Base-by-base conservation (phyloP, 1,284 basidiomycete species). In the Chalciporus piperatoides region DNA sequence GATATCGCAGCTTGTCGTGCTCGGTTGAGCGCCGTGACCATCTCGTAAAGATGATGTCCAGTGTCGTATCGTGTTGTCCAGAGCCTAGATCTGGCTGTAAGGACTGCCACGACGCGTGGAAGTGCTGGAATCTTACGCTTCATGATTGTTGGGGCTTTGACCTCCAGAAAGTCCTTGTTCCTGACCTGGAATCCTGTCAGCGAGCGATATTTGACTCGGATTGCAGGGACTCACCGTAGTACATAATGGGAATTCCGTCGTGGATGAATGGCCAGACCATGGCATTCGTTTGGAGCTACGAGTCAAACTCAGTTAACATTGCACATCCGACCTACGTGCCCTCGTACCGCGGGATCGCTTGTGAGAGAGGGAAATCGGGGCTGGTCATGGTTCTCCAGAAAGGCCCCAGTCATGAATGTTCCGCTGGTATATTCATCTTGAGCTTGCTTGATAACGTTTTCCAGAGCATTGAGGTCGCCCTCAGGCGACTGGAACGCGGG, bases 341-440 rank as follows among this genome's bases (percentile, higher is more conserved):
- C 68, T 41, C 70, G 62, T 27, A 74, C 71, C 64, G 64, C 71
- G 10, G 59, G 65, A 63, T 81, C 80, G 19, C 65, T 59, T 6
- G 72, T 80, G 36, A 70, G 60, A 55, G 78, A 79, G 46, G 75
- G 71, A 69, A 86, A 86, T 35, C 88, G 75, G 2, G 86, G 80
- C 46, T 88, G 71, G 62, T 91, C 88, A 57, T 90, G 88, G 66
- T 90, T 90, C 67, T 91, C 89, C 37, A 90, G 68, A 71, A 91
- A 91, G 37, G 85, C 82, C n/a, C 84, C 86, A 0, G 83, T 71
- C 38, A 78, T 60, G 27, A 75, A 74, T 2, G 74, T 60, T 42
- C 80, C 75, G 39, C 64, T 60, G 51, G 74, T 71, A 57, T 81
- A 82, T 23, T 72, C 61, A 3, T 63, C 57, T 55, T 82, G 79